These are phyloP conservation scores for Umbelopsis sp. DNA, from an alignment of 371 early-diverging fungal species.

Conservation along the genomic window DNA sequence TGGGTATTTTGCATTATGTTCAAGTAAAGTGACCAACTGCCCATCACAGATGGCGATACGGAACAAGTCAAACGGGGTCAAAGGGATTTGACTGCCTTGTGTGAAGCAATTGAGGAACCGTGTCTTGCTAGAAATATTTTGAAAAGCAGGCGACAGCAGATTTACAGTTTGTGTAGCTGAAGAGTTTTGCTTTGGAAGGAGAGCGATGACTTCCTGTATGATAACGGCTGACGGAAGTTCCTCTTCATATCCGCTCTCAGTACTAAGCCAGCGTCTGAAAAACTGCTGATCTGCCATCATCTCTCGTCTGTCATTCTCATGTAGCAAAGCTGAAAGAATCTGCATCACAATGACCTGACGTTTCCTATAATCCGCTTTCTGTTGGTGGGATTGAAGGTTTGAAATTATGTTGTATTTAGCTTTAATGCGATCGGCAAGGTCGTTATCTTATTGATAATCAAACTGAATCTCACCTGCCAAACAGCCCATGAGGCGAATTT, in stretches of 20 bases:
- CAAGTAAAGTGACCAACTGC: slow-evolving; percentile 4
- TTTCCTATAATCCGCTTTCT: slow-evolving; percentile 10
- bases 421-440: not conserved
- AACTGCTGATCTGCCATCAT: slow-evolving; percentile 17
- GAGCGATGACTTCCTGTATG: slow-evolving; percentile 3
- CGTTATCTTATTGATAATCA: not conserved
- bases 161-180: slow-evolving; percentile 5
- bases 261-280: slow-evolving; percentile 12
- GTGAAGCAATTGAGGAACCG: slow-evolving; percentile 13
- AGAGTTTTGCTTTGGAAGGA: slow-evolving; percentile 14
- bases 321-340: slow-evolving; percentile 2
- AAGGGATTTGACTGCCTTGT: slow-evolving; percentile 13
- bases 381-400: not conserved
- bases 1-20: slow-evolving; percentile 11
- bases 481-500: slow-evolving; percentile 12
- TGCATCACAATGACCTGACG: slow-evolving; percentile 14
- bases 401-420: not conserved
- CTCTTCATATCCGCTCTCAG: slow-evolving; percentile 15
- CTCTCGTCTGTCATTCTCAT: slow-evolving; percentile 14
- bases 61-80: slow-evolving; percentile 12
- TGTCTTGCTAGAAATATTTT: slow-evolving; percentile 10
- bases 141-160: slow-evolving; percentile 3
- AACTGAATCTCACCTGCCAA: slow-evolving; percentile 15
- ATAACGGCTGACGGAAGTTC: slow-evolving; percentile 10
- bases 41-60: slow-evolving; percentile 16